A percentile compares a stretch with the other conserved stretches of the same genome.
phyloP scores from a whole-genome alignment of 2,329 filamentous ascomycete species.

The Huntiella abstrusa region DNA sequence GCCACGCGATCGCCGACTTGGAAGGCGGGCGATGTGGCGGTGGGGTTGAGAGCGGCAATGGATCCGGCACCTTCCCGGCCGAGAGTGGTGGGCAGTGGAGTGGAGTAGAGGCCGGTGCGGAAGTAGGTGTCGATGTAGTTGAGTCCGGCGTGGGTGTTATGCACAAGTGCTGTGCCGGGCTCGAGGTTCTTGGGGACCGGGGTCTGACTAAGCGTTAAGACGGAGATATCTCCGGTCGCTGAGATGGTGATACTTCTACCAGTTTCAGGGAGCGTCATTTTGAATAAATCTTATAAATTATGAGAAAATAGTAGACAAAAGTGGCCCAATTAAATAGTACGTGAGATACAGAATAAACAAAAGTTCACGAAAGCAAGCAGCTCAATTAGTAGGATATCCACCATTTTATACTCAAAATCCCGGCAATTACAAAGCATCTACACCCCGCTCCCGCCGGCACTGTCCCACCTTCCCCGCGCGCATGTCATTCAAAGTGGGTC shows the following conservation, averaged over 20 bases:
- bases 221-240: slow-evolving; percentile 47
- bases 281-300: slow-evolving; percentile 17
- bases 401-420: too few species aligned
- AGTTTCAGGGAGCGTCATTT: slow-evolving; percentile 52
- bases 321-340: too few species aligned
- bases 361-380: too few species aligned
- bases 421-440: too few species aligned
- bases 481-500: too few species aligned
- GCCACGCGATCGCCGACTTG: slow-evolving; percentile 46
- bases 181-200: slow-evolving; percentile 29
- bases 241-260: slow-evolving; percentile 47
- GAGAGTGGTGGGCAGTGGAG: slow-evolving; percentile 48
- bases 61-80: slow-evolving; percentile 64
- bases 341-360: too few species aligned
- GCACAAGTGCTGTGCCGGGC: slow-evolving; percentile 39
- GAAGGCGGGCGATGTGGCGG: slow-evolving; percentile 33
- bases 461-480: too few species aligned
- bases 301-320: too few species aligned
- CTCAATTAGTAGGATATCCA: too few species aligned
- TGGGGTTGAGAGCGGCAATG: slow-evolving; percentile 41
- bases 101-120: slow-evolving; percentile 60
- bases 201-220: slow-evolving; percentile 42
- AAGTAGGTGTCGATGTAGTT: slow-evolving; percentile 58
- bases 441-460: too few species aligned
- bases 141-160: slow-evolving; percentile 42